Evolutionary conservation across 108 stramenopile genomes (phyloP).

Genomic region (Cyclotella cryptica): DNA sequence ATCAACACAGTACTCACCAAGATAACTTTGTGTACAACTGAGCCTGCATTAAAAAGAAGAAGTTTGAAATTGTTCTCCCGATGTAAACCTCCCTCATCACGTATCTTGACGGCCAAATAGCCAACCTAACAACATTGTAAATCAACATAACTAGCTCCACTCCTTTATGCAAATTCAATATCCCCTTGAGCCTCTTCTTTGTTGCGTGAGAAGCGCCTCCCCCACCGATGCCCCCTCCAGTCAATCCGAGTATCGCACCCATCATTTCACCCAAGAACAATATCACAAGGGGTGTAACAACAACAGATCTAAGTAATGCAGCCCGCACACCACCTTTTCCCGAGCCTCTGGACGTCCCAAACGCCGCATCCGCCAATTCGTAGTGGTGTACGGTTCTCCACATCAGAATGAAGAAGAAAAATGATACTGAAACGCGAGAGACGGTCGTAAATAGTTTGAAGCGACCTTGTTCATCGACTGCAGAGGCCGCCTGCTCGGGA

Average conservation of each 20-base stretch:
- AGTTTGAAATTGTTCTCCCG: conserved; percentile 73
- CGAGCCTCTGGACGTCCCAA: conserved; percentile 36
- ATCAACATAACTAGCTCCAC: conserved; percentile 69
- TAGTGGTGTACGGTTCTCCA: conserved; percentile 86
- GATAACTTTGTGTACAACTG: conserved; percentile 80
- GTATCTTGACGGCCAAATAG: conserved; percentile 64
- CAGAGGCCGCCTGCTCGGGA: conserved; percentile 40
- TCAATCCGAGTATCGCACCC: conserved; percentile 66
- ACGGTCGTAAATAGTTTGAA: conserved; percentile 81
- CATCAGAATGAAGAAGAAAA: conserved; percentile 87
- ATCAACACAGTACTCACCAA: conserved; percentile 54
- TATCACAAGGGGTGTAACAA: conserved; percentile 58
- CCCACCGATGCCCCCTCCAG: conserved; percentile 43
- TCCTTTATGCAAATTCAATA: conserved; percentile 83
- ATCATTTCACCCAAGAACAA: conserved; percentile 85
- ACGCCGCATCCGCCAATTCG: conserved; percentile 77
- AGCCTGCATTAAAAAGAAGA: conserved; percentile 82
- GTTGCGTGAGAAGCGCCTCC: conserved; percentile 44
- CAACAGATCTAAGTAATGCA: conserved; percentile 42
- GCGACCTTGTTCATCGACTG: conserved; percentile 71
- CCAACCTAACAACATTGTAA: conserved; percentile 75
- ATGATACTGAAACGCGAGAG: conserved; percentile 70
- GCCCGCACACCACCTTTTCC: not conserved
- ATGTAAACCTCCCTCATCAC: conserved; percentile 79
- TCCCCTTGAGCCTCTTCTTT: conserved; percentile 84